Evolutionary conservation across 1,284 basidiomycete species (phyloP).

Genomic region (Fomitiporia mediterranea): DNA sequence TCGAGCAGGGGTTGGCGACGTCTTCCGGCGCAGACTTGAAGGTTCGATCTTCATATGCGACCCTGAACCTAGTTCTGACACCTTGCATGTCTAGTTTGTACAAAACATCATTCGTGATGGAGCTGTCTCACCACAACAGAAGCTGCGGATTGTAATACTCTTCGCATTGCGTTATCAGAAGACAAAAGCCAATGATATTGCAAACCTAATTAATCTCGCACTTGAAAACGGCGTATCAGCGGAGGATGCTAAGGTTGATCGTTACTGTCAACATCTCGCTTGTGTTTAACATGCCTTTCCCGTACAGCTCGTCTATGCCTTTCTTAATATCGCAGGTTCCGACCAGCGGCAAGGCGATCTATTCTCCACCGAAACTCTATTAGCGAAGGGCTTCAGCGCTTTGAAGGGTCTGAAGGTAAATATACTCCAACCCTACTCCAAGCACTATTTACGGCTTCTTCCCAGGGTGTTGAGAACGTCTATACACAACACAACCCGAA

Average conservation of each 20-base stretch:
- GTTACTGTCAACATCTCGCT: background rate
- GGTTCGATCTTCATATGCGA: constrained; percentile 38
- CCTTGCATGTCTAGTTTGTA: constrained; percentile 52
- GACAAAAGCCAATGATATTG: constrained; percentile 80
- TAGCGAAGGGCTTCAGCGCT: constrained; percentile 92
- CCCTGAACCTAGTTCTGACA: background rate
- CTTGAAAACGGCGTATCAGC: constrained; percentile 78
- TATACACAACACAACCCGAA: constrained; percentile 98
- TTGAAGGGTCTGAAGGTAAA: constrained; percentile 89
- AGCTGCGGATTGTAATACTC: constrained; percentile 89
- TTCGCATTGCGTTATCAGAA: constrained; percentile 97
- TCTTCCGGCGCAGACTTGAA: constrained; percentile 87
- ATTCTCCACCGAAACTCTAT: constrained; percentile 93
- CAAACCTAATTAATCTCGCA: constrained; percentile 77
- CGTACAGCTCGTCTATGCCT: constrained; percentile 82
- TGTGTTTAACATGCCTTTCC: constrained; percentile 6
- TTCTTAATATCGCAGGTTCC: constrained; percentile 90
- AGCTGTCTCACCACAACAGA: constrained; percentile 71
- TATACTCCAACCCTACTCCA: constrained; percentile 1
- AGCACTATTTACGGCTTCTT: constrained; percentile 3
- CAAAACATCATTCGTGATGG: constrained; percentile 70
- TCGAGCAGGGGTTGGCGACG: constrained; percentile 94
- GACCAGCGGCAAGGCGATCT: constrained; percentile 98
- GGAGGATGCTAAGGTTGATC: constrained; percentile 75
- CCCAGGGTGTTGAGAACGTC: constrained; percentile 95